Conservation (phyloP, 805 yeast genomes). For the Wickerhamiella occidentalis region DNA sequence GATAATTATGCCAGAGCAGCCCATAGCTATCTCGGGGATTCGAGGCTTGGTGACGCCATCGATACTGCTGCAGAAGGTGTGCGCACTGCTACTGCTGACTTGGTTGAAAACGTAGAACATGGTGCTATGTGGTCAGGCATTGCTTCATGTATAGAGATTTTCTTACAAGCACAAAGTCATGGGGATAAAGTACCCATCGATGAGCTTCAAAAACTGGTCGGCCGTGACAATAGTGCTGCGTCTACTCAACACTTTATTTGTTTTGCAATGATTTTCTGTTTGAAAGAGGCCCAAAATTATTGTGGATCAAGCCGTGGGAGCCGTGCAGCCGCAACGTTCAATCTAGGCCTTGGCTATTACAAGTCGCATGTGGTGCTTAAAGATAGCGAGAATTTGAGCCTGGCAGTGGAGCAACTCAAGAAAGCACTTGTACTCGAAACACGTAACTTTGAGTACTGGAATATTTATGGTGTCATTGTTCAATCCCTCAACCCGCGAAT, state of each 20-base stretch:
- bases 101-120: constrained; percentile 27
- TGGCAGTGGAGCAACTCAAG: constrained; percentile 47
- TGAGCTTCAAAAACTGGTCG: constrained; percentile 22
- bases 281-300: neutral
- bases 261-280: neutral
- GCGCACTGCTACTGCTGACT: constrained; percentile 32
- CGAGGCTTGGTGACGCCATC: constrained; percentile 57
- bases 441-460: constrained; percentile 65
- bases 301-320: constrained; percentile 22
- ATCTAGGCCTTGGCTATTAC: constrained; percentile 57
- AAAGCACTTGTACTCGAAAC: constrained; percentile 62
- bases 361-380: constrained; percentile 33
- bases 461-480: constrained; percentile 66
- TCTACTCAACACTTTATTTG: neutral
- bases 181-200: constrained; percentile 40
- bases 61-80: constrained; percentile 38
- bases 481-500: constrained; percentile 52
- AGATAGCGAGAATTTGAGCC: constrained; percentile 30
- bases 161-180: constrained; percentile 44
- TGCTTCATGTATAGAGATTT: constrained; percentile 44
- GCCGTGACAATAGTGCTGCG: too few species aligned
- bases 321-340: constrained; percentile 39
- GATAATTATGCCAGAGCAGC: constrained; percentile 33
- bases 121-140: constrained; percentile 56
- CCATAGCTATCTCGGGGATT: constrained; percentile 39